A percentile compares a stretch with the other conserved stretches of the same genome.
Evolutionary conservation across 2,329 filamentous ascomycete species (phyloP).

Genomic region (Penicillium nordicum): DNA sequence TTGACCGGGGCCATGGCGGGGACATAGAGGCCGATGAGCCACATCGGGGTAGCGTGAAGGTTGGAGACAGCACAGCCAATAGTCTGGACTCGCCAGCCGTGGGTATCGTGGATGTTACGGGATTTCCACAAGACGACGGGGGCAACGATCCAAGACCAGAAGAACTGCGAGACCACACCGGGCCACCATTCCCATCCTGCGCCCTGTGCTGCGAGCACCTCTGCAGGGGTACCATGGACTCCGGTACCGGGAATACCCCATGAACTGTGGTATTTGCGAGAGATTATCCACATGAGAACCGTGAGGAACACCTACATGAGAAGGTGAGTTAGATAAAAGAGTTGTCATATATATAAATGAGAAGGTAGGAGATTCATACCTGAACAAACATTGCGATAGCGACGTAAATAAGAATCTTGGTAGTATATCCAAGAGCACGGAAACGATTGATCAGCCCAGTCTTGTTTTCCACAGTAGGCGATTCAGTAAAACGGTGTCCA

Average conservation of each 20-base stretch:
- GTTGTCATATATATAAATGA: background rate
- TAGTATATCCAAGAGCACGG: constrained; percentile 25
- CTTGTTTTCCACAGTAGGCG: constrained; percentile 4
- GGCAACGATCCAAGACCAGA: constrained; percentile 21
- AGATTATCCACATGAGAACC: constrained; percentile 57
- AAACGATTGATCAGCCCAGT: constrained; percentile 23
- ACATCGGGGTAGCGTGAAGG: constrained; percentile 64
- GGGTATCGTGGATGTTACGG: constrained; percentile 60
- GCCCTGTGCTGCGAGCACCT: constrained; percentile 33
- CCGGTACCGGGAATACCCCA: constrained; percentile 50
- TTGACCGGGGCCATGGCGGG: constrained; percentile 54
- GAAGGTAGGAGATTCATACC: constrained; percentile 37
- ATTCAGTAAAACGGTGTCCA: constrained; percentile 4
- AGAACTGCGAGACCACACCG: constrained; percentile 25
- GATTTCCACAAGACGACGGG: constrained; percentile 55
- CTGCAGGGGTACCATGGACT: constrained; percentile 47
- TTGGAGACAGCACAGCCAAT: constrained; percentile 49
- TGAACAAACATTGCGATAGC: constrained; percentile 55
- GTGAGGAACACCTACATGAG: constrained; percentile 55
- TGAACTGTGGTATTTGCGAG: constrained; percentile 61
- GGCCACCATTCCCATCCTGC: constrained; percentile 62
- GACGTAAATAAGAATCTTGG: constrained; percentile 40
- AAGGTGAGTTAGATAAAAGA: constrained; percentile 1
- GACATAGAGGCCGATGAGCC: constrained; percentile 57
- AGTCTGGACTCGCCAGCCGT: constrained; percentile 65